These are phyloP conservation scores for Cutaneotrichosporon sp. DNA, from an alignment of 1,284 basidiomycete species.

Conservation along the genomic window DNA sequence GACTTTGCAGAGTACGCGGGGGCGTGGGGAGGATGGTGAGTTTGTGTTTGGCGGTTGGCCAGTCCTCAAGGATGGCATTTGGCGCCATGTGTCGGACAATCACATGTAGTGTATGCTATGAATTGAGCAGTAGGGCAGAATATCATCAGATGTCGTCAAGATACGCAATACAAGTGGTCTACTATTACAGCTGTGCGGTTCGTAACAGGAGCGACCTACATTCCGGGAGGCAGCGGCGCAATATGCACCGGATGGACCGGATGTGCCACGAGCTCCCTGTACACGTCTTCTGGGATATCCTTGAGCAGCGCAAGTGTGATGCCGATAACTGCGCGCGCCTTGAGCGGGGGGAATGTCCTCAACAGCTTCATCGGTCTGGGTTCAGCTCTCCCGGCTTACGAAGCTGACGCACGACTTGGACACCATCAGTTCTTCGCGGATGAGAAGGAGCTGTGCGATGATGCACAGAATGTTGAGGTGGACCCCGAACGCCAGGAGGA, in stretches of 20 bases:
- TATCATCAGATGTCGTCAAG: no score
- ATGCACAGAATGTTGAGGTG: constrained; percentile 95
- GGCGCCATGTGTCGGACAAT: background rate
- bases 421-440: constrained; percentile 80
- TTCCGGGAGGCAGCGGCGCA: background rate
- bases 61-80: constrained; percentile 4
- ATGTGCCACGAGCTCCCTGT: constrained; percentile 82
- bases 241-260: constrained; percentile 47
- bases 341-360: constrained; percentile 86
- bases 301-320: constrained; percentile 89
- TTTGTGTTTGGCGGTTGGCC: constrained; percentile 6
- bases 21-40: constrained; percentile 2
- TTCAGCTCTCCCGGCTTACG: background rate
- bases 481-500: constrained; percentile 89
- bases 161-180: background rate
- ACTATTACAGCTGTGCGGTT: background rate
- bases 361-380: constrained; percentile 87
- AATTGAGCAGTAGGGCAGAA: background rate
- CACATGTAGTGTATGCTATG: background rate
- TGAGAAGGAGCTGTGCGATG: constrained; percentile 85
- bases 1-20: constrained; percentile 7
- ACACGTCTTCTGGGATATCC: constrained; percentile 81
- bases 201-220: background rate
- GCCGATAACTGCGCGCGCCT: constrained; percentile 79
- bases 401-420: constrained; percentile 62